Conservation (phyloP, 225 moss, liverwort and hornwort species). For the Pleurozium schreberi region DNA sequence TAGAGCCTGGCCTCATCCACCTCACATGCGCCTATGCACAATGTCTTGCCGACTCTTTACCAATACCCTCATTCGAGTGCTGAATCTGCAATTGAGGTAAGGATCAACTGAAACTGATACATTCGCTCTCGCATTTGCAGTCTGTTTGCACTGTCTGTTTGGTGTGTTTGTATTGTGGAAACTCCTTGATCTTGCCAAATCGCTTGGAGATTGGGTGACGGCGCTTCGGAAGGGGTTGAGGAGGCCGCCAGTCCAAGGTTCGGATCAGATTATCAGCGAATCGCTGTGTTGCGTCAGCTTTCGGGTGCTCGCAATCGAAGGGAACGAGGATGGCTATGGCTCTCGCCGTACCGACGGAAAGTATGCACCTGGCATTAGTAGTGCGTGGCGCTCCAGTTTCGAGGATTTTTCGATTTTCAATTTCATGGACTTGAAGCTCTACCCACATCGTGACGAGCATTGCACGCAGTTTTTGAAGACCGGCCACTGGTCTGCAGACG, state of each 20-base stretch:
- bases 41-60: not conserved
- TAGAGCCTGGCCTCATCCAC: no score
- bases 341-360: no score
- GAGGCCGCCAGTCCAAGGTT: not conserved
- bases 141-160: not conserved
- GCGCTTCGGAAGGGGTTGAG: not conserved
- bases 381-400: no score
- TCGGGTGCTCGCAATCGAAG: not conserved
- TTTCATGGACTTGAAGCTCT: no score
- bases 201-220: not conserved
- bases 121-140: not conserved
- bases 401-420: not conserved
- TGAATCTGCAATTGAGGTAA: not conserved
- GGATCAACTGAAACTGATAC: not conserved
- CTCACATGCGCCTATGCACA: no score
- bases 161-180: not conserved
- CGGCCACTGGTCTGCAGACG: not conserved
- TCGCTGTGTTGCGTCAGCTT: not conserved
- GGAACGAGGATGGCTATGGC: not conserved
- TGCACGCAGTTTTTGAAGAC: no score
- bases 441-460: not conserved
- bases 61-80: no score
- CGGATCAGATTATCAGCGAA: not conserved
- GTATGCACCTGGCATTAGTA: not conserved
- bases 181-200: not conserved